phyloP scores from a whole-genome alignment of 225 moss, liverwort and hornwort genomes.

The Lunularia cruciata region DNA sequence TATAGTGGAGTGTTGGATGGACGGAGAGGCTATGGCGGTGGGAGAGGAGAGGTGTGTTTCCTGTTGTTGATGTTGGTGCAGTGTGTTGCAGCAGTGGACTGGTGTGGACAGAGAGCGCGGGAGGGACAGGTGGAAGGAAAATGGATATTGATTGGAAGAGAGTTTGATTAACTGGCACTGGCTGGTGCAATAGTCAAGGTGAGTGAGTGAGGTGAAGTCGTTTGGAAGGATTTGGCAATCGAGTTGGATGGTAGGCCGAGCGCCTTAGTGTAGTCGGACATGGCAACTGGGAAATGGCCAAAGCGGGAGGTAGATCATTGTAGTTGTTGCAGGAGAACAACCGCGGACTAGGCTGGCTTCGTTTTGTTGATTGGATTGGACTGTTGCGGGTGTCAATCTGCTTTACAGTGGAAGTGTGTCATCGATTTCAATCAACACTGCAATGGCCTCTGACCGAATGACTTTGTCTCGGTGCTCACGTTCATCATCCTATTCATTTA shows the following conservation, averaged over 20 bases:
- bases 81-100: neutral
- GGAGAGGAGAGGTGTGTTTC: neutral
- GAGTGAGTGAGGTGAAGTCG: neutral
- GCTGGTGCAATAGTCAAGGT: neutral
- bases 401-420: constrained; percentile 1
- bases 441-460: neutral
- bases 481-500: constrained; percentile 1
- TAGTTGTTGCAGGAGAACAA: neutral
- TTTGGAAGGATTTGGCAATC: neutral
- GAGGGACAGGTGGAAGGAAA: neutral
- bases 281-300: neutral
- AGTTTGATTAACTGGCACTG: neutral
- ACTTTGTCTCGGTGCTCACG: neutral
- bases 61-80: neutral
- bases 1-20: neutral
- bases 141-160: neutral
- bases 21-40: neutral
- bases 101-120: neutral
- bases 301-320: neutral
- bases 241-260: neutral
- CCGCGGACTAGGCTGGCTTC: neutral
- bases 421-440: neutral
- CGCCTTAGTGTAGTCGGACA: neutral
- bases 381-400: neutral
- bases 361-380: neutral